These are phyloP conservation scores for Magnolia changhungtana DNA, from an alignment of 164 flowering plant species.

Conservation along the genomic window DNA sequence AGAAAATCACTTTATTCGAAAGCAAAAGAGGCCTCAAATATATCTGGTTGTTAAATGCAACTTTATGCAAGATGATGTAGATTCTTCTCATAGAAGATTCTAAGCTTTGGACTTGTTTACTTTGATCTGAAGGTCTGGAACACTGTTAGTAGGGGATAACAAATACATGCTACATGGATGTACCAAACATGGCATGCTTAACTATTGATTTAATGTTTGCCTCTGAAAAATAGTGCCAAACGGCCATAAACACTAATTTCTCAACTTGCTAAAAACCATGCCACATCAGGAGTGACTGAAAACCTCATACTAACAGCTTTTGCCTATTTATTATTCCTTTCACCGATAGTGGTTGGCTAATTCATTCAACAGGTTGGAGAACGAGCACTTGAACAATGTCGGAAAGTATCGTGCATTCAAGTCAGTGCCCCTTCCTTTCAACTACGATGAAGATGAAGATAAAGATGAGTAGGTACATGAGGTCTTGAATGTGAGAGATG, in stretches of 20 bases:
- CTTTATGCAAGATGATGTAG: too few species aligned
- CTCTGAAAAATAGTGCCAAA: too few species aligned
- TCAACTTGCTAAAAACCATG: not conserved
- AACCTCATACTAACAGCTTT: too few species aligned
- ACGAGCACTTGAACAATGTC: slow-evolving; percentile 72
- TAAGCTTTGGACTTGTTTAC: too few species aligned
- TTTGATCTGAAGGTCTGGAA: too few species aligned
- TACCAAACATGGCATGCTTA: not conserved
- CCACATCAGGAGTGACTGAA: not conserved
- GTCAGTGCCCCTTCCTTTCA: slow-evolving; percentile 63
- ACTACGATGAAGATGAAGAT: slow-evolving; percentile 54
- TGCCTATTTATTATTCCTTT: not conserved
- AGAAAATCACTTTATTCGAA: too few species aligned
- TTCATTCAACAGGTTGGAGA: slow-evolving; percentile 51
- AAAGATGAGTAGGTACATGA: slow-evolving; percentile 28
- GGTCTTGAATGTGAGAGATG: not conserved
- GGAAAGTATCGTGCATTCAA: slow-evolving; percentile 72
- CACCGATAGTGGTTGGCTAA: not conserved
- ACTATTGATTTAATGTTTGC: not conserved
- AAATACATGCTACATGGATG: too few species aligned
- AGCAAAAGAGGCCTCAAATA: too few species aligned
- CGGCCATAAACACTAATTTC: not conserved
- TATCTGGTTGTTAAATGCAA: too few species aligned
- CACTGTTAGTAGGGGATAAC: too few species aligned
- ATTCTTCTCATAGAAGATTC: too few species aligned